Evolutionary conservation across 2,329 filamentous ascomycete genomes (phyloP).

Genomic region (Neonectria hederae): DNA sequence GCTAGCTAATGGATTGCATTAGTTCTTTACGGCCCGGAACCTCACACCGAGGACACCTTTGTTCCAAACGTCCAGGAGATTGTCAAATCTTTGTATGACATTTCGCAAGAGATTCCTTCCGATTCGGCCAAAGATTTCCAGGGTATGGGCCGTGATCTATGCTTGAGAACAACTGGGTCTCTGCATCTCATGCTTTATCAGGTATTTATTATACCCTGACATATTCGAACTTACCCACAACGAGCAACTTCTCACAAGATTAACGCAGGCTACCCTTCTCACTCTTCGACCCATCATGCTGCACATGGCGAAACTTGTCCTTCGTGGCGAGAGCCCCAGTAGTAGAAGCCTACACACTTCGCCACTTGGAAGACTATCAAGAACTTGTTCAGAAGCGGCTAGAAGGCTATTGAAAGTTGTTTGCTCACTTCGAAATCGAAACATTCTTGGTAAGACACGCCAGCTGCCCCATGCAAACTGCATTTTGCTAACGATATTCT

Average conservation of each 20-base stretch:
- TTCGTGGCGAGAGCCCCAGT: conserved; percentile 37
- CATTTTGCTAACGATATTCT: not conserved
- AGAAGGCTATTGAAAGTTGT: conserved; percentile 42
- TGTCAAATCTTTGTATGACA: conserved; percentile 41
- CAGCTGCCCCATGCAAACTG: fast-evolving
- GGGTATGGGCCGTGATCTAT: conserved; percentile 39
- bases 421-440: conserved; percentile 41
- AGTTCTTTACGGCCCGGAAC: conserved; percentile 45
- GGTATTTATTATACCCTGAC: conserved; percentile 20
- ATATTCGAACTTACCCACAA: fast-evolving
- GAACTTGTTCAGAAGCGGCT: conserved; percentile 44
- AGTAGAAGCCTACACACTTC: conserved; percentile 38
- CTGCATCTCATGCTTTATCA: conserved; percentile 47
- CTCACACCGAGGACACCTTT: conserved; percentile 43
- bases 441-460: conserved; percentile 40
- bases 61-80: conserved; percentile 47
- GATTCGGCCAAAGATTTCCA: conserved; percentile 38
- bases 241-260: not conserved
- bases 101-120: conserved; percentile 40
- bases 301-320: conserved; percentile 42
- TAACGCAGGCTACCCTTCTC: conserved; percentile 41
- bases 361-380: conserved; percentile 40
- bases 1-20: not conserved
- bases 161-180: conserved; percentile 44
- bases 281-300: conserved; percentile 44